A percentile compares a stretch with the other conserved stretches of the same genome.
These are phyloP conservation scores for Cucurbita ficifolia DNA, from an alignment of 306 rosid genomes.

Conservation along the genomic window DNA sequence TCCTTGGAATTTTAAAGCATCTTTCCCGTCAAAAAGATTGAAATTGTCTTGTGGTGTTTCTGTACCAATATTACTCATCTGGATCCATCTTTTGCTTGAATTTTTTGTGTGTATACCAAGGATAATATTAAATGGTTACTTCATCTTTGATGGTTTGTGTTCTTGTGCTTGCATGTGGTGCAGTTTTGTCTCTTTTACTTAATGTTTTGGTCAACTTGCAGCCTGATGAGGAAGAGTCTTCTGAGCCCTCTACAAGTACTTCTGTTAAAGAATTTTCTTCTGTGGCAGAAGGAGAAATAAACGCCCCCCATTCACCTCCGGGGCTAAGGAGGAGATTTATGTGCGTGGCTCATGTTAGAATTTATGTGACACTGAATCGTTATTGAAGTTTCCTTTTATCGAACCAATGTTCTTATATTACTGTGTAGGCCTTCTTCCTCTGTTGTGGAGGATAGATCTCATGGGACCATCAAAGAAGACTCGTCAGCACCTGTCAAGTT, in stretches of 20 bases:
- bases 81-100: neutral
- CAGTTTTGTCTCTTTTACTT: neutral
- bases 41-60: neutral
- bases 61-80: neutral
- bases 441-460: slow-evolving; percentile 32
- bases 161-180: neutral
- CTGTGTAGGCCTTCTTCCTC: slow-evolving; percentile 39
- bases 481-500: slow-evolving; percentile 46
- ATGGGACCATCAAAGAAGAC: slow-evolving; percentile 26
- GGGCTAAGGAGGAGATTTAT: slow-evolving; percentile 68
- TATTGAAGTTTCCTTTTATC: neutral
- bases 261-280: slow-evolving; percentile 25
- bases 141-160: neutral
- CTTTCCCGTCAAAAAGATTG: neutral
- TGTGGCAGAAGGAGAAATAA: slow-evolving; percentile 28
- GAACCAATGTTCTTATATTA: slow-evolving; percentile 8
- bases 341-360: slow-evolving; percentile 24
- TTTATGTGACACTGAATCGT: neutral
- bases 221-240: slow-evolving; percentile 30
- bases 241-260: slow-evolving; percentile 26
- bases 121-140: neutral
- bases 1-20: neutral
- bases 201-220: slow-evolving; percentile 17
- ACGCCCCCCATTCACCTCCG: slow-evolving; percentile 27
- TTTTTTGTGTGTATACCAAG: neutral